Conservation (phyloP, 2,329 filamentous ascomycete genomes). For the Lecanosticta acicola region DNA sequence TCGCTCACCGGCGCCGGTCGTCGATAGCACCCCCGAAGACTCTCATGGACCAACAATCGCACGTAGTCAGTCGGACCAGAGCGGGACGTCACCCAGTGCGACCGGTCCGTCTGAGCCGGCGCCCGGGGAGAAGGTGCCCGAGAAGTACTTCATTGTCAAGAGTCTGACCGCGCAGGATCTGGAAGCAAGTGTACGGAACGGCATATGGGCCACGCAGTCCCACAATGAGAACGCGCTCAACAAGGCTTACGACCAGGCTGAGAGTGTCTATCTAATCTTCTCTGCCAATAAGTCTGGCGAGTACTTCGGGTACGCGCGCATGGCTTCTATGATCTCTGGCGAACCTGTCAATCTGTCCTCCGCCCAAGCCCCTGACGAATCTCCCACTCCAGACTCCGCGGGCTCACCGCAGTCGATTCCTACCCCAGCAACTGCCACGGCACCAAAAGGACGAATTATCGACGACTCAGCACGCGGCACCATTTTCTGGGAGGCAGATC, state of each 20-base stretch:
- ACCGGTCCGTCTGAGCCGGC: conserved; percentile 8
- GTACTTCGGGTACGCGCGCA: conserved; percentile 91
- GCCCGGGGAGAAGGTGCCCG: conserved; percentile 44
- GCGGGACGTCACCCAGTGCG: neutral
- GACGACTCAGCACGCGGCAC: conserved; percentile 90
- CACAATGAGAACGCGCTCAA: conserved; percentile 87
- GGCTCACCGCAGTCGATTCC: conserved; percentile 74
- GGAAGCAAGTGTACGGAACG: conserved; percentile 78
- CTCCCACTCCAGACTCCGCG: conserved; percentile 21
- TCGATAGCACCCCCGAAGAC: conserved; percentile 4
- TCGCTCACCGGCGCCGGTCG: conserved; percentile 4
- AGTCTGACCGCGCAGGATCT: conserved; percentile 87
- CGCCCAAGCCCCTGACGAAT: conserved; percentile 10
- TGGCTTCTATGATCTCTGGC: conserved; percentile 77
- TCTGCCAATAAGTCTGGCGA: conserved; percentile 97
- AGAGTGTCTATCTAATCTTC: conserved; percentile 87
- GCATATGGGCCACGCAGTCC: conserved; percentile 88
- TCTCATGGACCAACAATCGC: conserved; percentile 21
- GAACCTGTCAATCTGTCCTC: conserved; percentile 42
- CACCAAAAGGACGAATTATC: conserved; percentile 79
- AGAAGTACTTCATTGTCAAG: conserved; percentile 88
- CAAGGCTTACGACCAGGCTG: conserved; percentile 70
- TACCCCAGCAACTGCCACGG: conserved; percentile 70
- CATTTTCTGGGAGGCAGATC: conserved; percentile 89
- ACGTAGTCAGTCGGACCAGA: conserved; percentile 14